Conservation (phyloP, 2,329 filamentous ascomycete genomes). For the Arthrocladium fulminans region DNA sequence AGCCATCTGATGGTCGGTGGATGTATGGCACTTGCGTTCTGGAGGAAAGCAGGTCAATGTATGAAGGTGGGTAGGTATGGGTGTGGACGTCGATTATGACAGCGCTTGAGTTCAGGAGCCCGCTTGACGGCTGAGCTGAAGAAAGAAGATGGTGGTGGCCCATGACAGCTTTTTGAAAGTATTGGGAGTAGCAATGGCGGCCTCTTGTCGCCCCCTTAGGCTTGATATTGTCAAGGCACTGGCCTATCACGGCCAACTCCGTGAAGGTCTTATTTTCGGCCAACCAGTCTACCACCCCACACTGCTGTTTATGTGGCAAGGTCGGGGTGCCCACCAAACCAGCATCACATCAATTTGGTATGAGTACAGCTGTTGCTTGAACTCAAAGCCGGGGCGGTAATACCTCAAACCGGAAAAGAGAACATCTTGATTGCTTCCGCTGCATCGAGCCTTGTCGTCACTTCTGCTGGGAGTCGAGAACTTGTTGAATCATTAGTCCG, state of each 20-base stretch:
- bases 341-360: no score
- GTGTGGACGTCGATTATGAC: conserved; percentile 53
- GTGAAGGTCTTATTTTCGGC: not conserved
- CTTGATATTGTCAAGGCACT: not conserved
- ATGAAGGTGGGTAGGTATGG: conserved; percentile 54
- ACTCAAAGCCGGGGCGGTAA: no score
- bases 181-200: not conserved
- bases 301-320: not conserved
- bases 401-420: no score
- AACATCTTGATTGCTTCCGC: no score
- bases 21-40: conserved; percentile 41
- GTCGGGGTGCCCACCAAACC: not conserved
- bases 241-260: not conserved
- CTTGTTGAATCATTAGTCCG: not conserved
- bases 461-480: no score
- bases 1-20: conserved; percentile 30
- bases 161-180: not conserved
- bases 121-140: not conserved
- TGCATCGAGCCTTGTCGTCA: no score
- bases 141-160: not conserved
- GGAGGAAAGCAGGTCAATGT: conserved; percentile 48
- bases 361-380: no score
- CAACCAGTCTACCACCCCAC: not conserved
- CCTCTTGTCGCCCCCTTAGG: no score
- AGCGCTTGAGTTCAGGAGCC: not conserved